A percentile compares a stretch with the other conserved stretches of the same genome.
These are phyloP conservation scores for Didymella glomerata DNA, from an alignment of 2,329 filamentous ascomycete genomes.

Conservation along the genomic window DNA sequence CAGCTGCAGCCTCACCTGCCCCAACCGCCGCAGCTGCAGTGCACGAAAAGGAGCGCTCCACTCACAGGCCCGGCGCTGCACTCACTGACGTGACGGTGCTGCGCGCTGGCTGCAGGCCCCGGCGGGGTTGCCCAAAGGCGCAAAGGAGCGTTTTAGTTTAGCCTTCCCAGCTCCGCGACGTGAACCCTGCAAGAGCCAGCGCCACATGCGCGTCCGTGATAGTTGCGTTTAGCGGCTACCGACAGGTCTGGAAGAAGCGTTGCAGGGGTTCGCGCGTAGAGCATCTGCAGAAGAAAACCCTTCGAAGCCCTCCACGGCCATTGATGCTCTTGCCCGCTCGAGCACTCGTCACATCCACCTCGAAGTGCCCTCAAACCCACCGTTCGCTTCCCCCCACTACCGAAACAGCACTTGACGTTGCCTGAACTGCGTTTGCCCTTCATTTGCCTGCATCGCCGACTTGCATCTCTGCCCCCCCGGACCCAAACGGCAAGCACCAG, in stretches of 20 bases:
- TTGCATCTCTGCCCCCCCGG: slow-evolving; percentile 19
- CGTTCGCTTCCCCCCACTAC: slow-evolving; percentile 19
- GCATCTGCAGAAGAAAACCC: slow-evolving; percentile 34
- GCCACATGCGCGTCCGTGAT: slow-evolving; percentile 28
- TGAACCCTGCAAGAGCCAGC: slow-evolving; percentile 22
- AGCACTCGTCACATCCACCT: slow-evolving; percentile 20
- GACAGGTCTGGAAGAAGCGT: slow-evolving; percentile 31
- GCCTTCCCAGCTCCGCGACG: slow-evolving; percentile 22
- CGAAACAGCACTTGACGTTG: slow-evolving; percentile 17
- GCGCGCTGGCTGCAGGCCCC: slow-evolving; percentile 1
- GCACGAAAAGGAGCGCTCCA: slow-evolving; percentile 12
- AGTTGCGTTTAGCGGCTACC: slow-evolving; percentile 28
- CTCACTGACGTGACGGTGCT: slow-evolving; percentile 17
- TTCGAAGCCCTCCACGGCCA: slow-evolving; percentile 30
- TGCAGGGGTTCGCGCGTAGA: slow-evolving; percentile 23
- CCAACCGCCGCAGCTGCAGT: slow-evolving; percentile 10
- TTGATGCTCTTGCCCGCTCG: slow-evolving; percentile 27
- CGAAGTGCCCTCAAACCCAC: slow-evolving; percentile 11
- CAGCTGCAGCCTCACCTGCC: slow-evolving; percentile 10
- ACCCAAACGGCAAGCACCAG: slow-evolving; percentile 27
- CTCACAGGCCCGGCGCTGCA: slow-evolving; percentile 3
- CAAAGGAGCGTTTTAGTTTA: slow-evolving; percentile 15
- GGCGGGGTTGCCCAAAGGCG: slow-evolving; percentile 14
- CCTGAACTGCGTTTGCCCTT: slow-evolving; percentile 31
- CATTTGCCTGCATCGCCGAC: slow-evolving; percentile 22